Evolutionary conservation across 805 yeast genomes (phyloP), one percentile per base, ranked within the genome.

Genomic region (Pichia paraexigua): DNA sequence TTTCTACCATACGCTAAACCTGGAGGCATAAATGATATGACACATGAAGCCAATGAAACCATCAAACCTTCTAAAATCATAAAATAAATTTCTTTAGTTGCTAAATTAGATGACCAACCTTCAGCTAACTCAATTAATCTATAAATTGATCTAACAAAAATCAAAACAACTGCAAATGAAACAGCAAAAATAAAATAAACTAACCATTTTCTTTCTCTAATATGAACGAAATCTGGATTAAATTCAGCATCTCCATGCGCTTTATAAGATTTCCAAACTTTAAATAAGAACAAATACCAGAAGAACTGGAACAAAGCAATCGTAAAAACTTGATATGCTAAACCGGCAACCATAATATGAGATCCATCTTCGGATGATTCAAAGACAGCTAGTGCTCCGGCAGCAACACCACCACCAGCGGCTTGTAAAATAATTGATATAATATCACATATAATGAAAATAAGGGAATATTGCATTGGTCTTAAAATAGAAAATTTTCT

Each of bases 341-440:
- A 72, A 9, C 96, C 96, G 2, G 77, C 91, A 45, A 87, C 77
- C 83, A 89, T 85, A 46, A 85, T 65, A 61, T 81, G 72, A 1
- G 85, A 73, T n/a, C 92, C 92, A 2, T 51, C 41, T 0, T 60
- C 53, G 1, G 77, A 60, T 41, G 62, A 59, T 15, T 68, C 62
- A 42, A 61, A 60, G 3, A 48, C 47, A 10, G 65, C 55, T 8
- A 74, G 63, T 0, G 79, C 72, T 2, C 65, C 56, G 41, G 85
- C 82, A 2, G 89, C 87, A 43, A 77, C 66, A 49, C 84, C 94
- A 60, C 95, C 95, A 44, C 95, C 95, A 11, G 70, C 74, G 3
- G 82, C 91, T 67, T 87, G 96, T 21, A 87, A 61, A 1, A 79
- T 67, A 54, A 87, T 70, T 21, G 90, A 76, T 5, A 81, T 58